phyloP scores from a whole-genome alignment of 306 rosid species.

The Fragaria vesca region DNA sequence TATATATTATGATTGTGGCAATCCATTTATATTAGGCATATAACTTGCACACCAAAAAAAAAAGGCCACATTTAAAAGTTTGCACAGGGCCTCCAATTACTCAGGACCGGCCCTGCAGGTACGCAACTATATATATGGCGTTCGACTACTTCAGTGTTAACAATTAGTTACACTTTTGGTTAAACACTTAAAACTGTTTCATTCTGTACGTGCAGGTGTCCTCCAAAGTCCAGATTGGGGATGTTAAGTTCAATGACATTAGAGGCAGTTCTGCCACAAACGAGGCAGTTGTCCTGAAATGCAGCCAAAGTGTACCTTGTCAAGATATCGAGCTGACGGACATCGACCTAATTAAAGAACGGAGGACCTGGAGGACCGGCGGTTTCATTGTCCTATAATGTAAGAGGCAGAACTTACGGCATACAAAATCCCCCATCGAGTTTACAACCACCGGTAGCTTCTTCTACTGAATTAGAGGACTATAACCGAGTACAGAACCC shows the following conservation, averaged over 20 bases:
- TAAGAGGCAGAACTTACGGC: background rate
- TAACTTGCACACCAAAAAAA: too few species aligned
- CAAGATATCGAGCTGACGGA: conserved; percentile 4
- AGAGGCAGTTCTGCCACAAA: conserved; percentile 18
- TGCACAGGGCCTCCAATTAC: too few species aligned
- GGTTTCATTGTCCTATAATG: conserved; percentile 11
- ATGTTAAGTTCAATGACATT: conserved; percentile 14
- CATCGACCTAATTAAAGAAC: conserved; percentile 18
- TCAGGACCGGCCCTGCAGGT: too few species aligned
- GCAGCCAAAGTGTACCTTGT: conserved; percentile 27
- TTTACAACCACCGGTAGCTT: background rate
- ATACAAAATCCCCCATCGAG: background rate
- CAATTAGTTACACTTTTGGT: background rate
- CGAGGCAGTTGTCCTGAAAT: conserved; percentile 10
- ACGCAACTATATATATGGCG: background rate
- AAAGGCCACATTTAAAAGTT: too few species aligned
- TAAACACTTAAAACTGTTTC: background rate
- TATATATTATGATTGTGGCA: too few species aligned
- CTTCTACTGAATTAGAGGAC: background rate
- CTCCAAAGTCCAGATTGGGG: conserved; percentile 18
- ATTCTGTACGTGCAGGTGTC: conserved; percentile 1
- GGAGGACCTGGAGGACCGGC: conserved; percentile 11
- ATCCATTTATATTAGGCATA: too few species aligned
- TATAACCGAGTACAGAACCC: background rate
- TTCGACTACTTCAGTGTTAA: background rate